Base-by-base conservation (phyloP, 2,329 filamentous ascomycete genomes). In the Fusarium marasasianum region DNA sequence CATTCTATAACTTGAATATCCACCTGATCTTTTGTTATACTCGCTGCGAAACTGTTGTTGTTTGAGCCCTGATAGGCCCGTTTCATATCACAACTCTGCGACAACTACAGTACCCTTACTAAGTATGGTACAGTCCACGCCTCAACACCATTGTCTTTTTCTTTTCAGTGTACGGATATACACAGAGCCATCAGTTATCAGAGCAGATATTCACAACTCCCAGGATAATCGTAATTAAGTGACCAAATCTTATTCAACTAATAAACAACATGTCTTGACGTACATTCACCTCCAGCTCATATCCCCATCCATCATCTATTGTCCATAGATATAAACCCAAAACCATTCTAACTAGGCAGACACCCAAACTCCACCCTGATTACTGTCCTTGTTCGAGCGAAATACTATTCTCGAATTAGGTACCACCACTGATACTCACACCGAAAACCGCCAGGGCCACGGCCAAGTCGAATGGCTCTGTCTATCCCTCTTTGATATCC, bases 361-460 rank as follows among this genome's bases (percentile, higher is more conserved):
- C 56, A 63, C 62, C 71, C 47, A 50, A 64, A 56, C 58, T 60
- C 63, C 66, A 60, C 53, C 57, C 55, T 41, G 40, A 74, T 74
- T 90, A 83, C 84, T 83, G 55, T 87, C 88, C 74, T 88, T 58
- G 55, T 55, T 43, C 40, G 48, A 60, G 47, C 29, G 33, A 63
- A 68, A 48, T 55, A 66, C 40, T 60, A 50, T 55, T 87, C 66
- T 91, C 88, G 29, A 80, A 74, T 81, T 91, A 91, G 63, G 89
- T 88, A 38, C 90, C 86, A 63, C 80, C 65, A 51, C 38, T 67
- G 76, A 88, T 81, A 48, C 87, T 86, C 10, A 85, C 84, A 76
- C 88, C 76, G 43, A 79, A 80, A 31, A 91, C 85, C 17, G 82
- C 81, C 14, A 89, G 89, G 8, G 88, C 87, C 18, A 83, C 82